phyloP scores from a whole-genome alignment of 257 asterid genomes.

The Cinchona pubescens region DNA sequence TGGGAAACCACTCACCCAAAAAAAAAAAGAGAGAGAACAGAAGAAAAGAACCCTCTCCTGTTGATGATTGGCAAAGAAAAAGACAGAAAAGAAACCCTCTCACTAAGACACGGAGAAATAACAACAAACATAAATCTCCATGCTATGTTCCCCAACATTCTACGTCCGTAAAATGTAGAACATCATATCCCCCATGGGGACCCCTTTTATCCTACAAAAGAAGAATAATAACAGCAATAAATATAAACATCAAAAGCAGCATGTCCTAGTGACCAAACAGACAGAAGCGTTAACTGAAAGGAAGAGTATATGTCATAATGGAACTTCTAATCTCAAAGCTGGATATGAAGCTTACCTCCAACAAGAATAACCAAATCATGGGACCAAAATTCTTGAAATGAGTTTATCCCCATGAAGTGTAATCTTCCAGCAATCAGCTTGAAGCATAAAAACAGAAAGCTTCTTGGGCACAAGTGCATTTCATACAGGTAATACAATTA shows the following conservation, averaged over 20 bases:
- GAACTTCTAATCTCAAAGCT: background rate
- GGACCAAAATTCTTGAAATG: constrained; percentile 49
- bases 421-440: constrained; percentile 85
- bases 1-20: too few species aligned
- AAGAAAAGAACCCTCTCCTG: too few species aligned
- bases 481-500: background rate
- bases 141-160: too few species aligned
- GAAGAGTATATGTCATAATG: background rate
- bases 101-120: too few species aligned
- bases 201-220: too few species aligned
- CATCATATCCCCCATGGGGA: background rate
- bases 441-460: constrained; percentile 69
- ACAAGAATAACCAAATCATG: constrained; percentile 25
- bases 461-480: constrained; percentile 76
- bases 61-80: too few species aligned
- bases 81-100: too few species aligned
- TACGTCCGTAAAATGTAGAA: background rate
- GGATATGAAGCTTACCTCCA: constrained; percentile 17
- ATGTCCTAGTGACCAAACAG: background rate
- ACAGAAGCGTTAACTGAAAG: background rate
- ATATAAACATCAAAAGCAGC: background rate
- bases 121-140: too few species aligned
- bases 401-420: constrained; percentile 70
- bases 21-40: too few species aligned
- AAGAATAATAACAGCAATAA: too few species aligned